Percentiles rank a stretch among this genome's conserved stretches.
Conservation (phyloP, 192 early-diverging fungal species). For the Coemansia sp. region DNA sequence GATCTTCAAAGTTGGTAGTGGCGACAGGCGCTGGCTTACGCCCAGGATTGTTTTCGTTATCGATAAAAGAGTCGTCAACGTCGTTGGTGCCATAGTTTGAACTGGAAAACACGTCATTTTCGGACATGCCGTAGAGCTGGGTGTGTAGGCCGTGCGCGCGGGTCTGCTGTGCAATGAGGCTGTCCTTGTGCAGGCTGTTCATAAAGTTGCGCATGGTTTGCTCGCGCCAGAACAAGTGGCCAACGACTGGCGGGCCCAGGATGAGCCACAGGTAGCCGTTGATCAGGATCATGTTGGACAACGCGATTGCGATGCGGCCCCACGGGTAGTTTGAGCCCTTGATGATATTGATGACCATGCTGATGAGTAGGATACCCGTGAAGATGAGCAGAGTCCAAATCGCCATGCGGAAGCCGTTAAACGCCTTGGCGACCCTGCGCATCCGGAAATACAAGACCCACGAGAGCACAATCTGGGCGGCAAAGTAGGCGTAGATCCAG, state of each 20-base stretch:
- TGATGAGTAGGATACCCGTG: slow-evolving; percentile 24
- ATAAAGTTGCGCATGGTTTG: slow-evolving; percentile 52
- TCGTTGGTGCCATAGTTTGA: slow-evolving; percentile 17
- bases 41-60: slow-evolving; percentile 9
- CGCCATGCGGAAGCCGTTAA: slow-evolving; percentile 49
- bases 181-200: slow-evolving; percentile 49
- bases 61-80: slow-evolving; percentile 18
- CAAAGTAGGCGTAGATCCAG: slow-evolving; percentile 46
- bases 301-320: slow-evolving; percentile 40
- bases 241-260: slow-evolving; percentile 40
- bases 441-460: slow-evolving; percentile 42
- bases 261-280: slow-evolving; percentile 48
- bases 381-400: slow-evolving; percentile 46
- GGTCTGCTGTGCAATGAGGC: slow-evolving; percentile 48
- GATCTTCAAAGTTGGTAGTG: slow-evolving; percentile 18
- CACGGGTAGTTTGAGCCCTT: slow-evolving; percentile 45
- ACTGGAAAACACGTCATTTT: slow-evolving; percentile 25
- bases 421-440: slow-evolving; percentile 44
- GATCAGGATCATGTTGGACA: slow-evolving; percentile 39
- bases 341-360: slow-evolving; percentile 49
- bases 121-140: slow-evolving; percentile 30
- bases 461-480: slow-evolving; percentile 35
- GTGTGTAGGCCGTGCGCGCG: slow-evolving; percentile 27
- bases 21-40: slow-evolving; percentile 2
- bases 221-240: slow-evolving; percentile 48